phyloP scores from a whole-genome alignment of 2,329 filamentous ascomycete genomes.

The Colletotrichum tabaci region DNA sequence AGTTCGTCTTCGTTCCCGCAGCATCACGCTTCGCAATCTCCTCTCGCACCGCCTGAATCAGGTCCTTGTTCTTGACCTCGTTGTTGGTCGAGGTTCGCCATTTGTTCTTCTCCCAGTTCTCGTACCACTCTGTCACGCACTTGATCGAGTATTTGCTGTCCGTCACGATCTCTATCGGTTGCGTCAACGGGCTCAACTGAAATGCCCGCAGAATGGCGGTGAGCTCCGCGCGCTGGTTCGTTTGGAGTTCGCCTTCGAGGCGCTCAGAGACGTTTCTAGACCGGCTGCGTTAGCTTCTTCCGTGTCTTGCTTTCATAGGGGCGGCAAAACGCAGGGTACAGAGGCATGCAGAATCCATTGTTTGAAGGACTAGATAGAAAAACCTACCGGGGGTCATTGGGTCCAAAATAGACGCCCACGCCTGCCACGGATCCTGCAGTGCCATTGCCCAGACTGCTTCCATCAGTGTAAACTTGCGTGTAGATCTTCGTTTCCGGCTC shows the following conservation, averaged over 20 bases:
- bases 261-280: slow-evolving; percentile 79
- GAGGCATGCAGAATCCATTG: background rate
- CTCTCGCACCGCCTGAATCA: slow-evolving; percentile 72
- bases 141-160: slow-evolving; percentile 94
- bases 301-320: background rate
- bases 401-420: slow-evolving; percentile 75
- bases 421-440: slow-evolving; percentile 69
- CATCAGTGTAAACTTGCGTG: slow-evolving; percentile 73
- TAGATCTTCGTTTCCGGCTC: slow-evolving; percentile 48
- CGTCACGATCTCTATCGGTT: slow-evolving; percentile 83
- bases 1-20: slow-evolving; percentile 74
- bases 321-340: background rate
- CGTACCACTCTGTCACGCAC: slow-evolving; percentile 88
- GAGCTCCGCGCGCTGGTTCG: slow-evolving; percentile 96
- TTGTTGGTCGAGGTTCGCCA: slow-evolving; percentile 84
- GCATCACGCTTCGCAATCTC: slow-evolving; percentile 77
- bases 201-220: slow-evolving; percentile 89
- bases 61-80: slow-evolving; percentile 87
- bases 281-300: slow-evolving; percentile 41
- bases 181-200: slow-evolving; percentile 77
- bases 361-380: slow-evolving; percentile 11
- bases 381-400: slow-evolving; percentile 66
- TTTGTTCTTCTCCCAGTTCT: slow-evolving; percentile 79
- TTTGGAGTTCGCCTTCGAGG: slow-evolving; percentile 81
- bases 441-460: slow-evolving; percentile 73